Evolutionary conservation across 139 green algal genomes (phyloP).

Genomic region (Deuterostichococcus epilithicus): DNA sequence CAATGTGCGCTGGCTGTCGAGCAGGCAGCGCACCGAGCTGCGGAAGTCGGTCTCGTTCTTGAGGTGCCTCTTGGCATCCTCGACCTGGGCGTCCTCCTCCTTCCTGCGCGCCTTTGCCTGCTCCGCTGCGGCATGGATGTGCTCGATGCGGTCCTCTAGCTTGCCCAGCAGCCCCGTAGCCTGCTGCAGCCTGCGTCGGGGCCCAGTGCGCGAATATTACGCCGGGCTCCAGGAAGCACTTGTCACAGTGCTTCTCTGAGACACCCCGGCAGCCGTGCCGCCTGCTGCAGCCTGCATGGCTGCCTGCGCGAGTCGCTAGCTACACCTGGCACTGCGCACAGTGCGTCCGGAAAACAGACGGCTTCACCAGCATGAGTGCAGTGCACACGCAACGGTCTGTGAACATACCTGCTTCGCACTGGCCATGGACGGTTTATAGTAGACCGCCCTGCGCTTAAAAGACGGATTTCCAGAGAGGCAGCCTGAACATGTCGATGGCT

Average conservation of each 20-base stretch:
- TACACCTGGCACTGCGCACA: not conserved
- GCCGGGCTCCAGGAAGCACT: not conserved
- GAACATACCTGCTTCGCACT: not conserved
- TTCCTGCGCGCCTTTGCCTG: slow-evolving; percentile 8
- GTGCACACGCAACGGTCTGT: too few species aligned
- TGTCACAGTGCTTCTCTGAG: slow-evolving; percentile 9
- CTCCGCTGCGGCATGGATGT: slow-evolving; percentile 5
- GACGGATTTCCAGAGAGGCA: not conserved
- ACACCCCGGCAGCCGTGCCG: slow-evolving; percentile 17
- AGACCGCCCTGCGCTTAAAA: not conserved
- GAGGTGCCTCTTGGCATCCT: slow-evolving; percentile 42
- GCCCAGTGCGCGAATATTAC: not conserved
- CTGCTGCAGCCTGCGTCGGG: not conserved
- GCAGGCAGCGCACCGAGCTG: not conserved
- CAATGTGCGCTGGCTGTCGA: too few species aligned
- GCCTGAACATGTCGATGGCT: not conserved
- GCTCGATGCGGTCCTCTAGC: slow-evolving; percentile 10
- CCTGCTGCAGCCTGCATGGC: slow-evolving; percentile 19
- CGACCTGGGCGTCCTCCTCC: slow-evolving; percentile 26
- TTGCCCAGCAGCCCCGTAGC: not conserved
- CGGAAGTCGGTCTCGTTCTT: slow-evolving; percentile 27
- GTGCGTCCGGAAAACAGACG: too few species aligned
- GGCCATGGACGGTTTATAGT: not conserved
- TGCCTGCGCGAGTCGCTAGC: not conserved
- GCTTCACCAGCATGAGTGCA: too few species aligned